Percentiles rank a stretch among this genome's conserved stretches.
These are phyloP conservation scores for Acanthamoeba sp. DNA, from an alignment of 208 protist species.

Conservation along the genomic window DNA sequence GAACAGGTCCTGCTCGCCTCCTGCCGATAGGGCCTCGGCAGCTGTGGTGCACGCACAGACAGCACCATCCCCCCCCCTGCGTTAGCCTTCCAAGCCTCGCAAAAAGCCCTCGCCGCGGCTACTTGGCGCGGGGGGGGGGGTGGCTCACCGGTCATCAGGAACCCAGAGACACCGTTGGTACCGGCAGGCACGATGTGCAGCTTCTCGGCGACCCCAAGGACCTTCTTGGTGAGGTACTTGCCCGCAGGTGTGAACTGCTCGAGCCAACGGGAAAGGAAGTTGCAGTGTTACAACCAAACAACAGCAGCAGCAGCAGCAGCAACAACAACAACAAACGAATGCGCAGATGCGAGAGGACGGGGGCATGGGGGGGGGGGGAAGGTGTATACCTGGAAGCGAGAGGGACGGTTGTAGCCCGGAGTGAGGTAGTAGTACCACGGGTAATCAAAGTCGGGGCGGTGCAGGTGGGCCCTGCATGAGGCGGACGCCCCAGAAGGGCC, in stretches of 20 bases:
- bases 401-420: constrained; percentile 87
- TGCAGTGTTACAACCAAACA: too few relatives aligned
- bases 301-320: too few relatives aligned
- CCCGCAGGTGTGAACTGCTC: constrained; percentile 91
- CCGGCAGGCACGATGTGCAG: constrained; percentile 83
- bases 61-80: too few relatives aligned
- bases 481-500: too few relatives aligned
- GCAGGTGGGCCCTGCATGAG: neutral
- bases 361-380: too few relatives aligned
- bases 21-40: constrained; percentile 91
- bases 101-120: too few relatives aligned
- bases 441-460: constrained; percentile 37
- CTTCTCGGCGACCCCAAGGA: constrained; percentile 91
- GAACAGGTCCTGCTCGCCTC: constrained; percentile 94
- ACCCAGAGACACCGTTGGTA: neutral
- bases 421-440: constrained; percentile 94
- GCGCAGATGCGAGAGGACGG: too few relatives aligned
- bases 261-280: constrained; percentile 66
- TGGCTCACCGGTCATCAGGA: constrained; percentile 88
- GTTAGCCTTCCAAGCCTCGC: too few relatives aligned
- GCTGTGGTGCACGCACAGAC: constrained; percentile 84
- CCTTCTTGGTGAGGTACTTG: constrained; percentile 89
- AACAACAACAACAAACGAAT: too few relatives aligned
- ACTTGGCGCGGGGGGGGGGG: constrained; percentile 91
- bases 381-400: neutral